These are phyloP conservation scores for Populus pruinosa DNA, from an alignment of 345 rosid genomes.

Conservation along the genomic window DNA sequence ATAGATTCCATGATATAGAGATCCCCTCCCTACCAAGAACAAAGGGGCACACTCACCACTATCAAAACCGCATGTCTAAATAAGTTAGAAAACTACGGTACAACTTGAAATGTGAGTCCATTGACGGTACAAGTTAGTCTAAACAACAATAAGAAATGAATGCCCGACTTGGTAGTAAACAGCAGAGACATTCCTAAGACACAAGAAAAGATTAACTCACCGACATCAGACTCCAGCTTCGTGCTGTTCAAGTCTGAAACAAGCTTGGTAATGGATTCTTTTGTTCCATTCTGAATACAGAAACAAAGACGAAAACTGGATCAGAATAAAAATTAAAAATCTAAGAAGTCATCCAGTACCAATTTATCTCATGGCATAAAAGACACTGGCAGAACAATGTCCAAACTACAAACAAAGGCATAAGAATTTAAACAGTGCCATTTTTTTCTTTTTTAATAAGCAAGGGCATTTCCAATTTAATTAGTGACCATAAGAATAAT, in stretches of 20 bases:
- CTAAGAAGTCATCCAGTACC: background rate
- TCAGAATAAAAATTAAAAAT: conserved; percentile 1
- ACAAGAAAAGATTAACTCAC: conserved; percentile 36
- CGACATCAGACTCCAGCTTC: conserved; percentile 85
- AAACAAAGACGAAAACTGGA: conserved; percentile 4
- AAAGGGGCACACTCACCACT: background rate
- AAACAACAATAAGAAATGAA: background rate
- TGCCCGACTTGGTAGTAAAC: background rate
- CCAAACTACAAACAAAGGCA: background rate
- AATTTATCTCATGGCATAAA: background rate
- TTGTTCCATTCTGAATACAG: conserved; percentile 75
- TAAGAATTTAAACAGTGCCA: background rate
- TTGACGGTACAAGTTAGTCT: background rate
- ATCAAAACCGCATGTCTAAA: background rate
- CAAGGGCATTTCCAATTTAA: background rate
- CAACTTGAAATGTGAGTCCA: background rate
- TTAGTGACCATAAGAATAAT: background rate
- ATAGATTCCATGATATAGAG: background rate
- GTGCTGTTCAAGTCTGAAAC: conserved; percentile 82
- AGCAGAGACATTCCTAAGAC: conserved; percentile 1
- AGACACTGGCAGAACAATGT: background rate
- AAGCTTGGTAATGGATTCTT: conserved; percentile 83
- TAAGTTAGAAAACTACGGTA: background rate
- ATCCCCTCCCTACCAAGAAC: background rate
- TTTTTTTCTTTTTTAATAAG: background rate